Evolutionary conservation across 169 alveolate genomes (phyloP), one percentile per base, ranked within the genome.

Genomic region (Eimeria sp.): DNA sequence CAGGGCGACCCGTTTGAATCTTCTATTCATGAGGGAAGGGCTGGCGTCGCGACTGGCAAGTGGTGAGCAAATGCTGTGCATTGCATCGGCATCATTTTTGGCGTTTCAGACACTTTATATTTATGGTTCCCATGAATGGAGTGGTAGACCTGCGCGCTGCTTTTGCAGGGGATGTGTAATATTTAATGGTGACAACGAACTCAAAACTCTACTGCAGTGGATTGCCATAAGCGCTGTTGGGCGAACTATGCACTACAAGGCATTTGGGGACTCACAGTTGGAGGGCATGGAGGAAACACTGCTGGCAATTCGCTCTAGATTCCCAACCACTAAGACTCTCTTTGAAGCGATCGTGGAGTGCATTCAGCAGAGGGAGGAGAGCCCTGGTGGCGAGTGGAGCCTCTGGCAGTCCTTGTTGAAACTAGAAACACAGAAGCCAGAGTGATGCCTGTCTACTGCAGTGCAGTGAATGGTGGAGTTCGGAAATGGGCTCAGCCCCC

Each of bases 1-100:
- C 83, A 91, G 61, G 95, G 95, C 11, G 95, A 91, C 90, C 95
- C 95, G 18, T 91, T 49, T 49, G 95, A 91, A 54, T 67, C 25
- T 27, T n/a, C 49, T 16, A 40, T 76, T 22, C 47, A 34, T 20
- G 65, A 20, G 5, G 9, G 70, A 20, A 67, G 34, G 67, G 67
- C 70, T 6, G 57, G 70, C 72, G 90, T 91, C 54, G 95, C 95
- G 16, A 75, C 95, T 25, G 95, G 95, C 11, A 45, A 51, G 18
- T 91, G 95, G 95, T 91, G 43, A 76, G 90, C 54, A 40, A 6
- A n/a, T 61, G 25, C 14, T 47, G 10, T 14, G 20, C 83, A 10
- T 9, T 87, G 10, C 47, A 14, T 18, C n/a, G 5, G 57, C 57
- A 87, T 6, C 5, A 47, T 25, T 7, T 20, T 54, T n/a, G 10